Conservation (phyloP, 177 flowering plant genomes). For the Vitis hybrid region DNA sequence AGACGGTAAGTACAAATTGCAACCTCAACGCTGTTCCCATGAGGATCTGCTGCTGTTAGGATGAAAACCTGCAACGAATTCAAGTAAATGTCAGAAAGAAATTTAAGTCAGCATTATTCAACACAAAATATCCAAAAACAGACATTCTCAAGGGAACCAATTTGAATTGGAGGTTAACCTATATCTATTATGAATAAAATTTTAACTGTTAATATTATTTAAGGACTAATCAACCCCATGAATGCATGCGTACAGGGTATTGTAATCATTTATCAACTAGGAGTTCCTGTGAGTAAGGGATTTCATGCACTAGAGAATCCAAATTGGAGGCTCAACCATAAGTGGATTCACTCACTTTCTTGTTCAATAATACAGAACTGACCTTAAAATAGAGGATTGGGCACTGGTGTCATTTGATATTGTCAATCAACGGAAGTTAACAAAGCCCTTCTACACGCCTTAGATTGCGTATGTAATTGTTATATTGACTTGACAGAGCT, state of each 20-base stretch:
- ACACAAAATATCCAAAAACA: neutral
- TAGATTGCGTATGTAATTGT: neutral
- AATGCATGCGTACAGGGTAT: neutral
- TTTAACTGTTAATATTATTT: neutral
- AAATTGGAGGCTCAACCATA: neutral
- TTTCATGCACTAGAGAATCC: neutral
- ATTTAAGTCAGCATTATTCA: neutral
- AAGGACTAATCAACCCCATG: neutral
- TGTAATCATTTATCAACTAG: too few species aligned
- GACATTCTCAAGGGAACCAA: neutral
- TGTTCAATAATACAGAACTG: conserved; percentile 8
- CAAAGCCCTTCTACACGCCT: conserved; percentile 13
- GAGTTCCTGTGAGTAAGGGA: neutral
- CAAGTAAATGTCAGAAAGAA: neutral
- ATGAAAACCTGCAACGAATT: conserved; percentile 9
- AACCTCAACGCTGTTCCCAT: too few species aligned
- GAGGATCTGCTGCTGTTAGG: neutral
- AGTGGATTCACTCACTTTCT: neutral
- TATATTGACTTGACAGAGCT: neutral
- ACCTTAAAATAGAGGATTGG: conserved; percentile 12
- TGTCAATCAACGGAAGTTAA: conserved; percentile 14
- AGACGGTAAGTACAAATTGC: neutral
- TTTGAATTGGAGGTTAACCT: neutral
- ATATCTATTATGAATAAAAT: neutral
- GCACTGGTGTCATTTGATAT: conserved; percentile 6